Percentiles rank a stretch among this genome's conserved stretches.
phyloP scores from a whole-genome alignment of 768 basidiomycete species.

The Lentinula detonsa region DNA sequence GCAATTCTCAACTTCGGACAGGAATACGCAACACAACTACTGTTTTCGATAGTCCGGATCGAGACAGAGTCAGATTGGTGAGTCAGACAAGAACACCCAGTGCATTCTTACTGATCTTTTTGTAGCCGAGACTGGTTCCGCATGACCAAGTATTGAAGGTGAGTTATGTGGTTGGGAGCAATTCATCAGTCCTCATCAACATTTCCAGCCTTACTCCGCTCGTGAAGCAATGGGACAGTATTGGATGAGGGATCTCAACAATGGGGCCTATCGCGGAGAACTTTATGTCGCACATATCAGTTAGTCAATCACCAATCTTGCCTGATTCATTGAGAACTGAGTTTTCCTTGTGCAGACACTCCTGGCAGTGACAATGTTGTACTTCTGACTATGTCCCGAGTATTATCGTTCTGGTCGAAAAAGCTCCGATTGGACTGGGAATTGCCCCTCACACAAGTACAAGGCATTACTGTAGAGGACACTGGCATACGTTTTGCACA shows the following conservation, averaged over 20 bases:
- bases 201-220: conserved; percentile 70
- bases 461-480: conserved; percentile 85
- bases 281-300: conserved; percentile 90
- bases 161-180: conserved; percentile 5
- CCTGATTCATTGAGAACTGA: not conserved
- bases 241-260: conserved; percentile 94
- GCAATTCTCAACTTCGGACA: conserved; percentile 18
- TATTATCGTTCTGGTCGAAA: conserved; percentile 82
- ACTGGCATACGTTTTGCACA: conserved; percentile 86
- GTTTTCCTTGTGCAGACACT: conserved; percentile 40
- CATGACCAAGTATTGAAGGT: conserved; percentile 85
- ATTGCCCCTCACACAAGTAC: conserved; percentile 77
- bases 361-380: conserved; percentile 77
- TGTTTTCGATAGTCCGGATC: conserved; percentile 88
- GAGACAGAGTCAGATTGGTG: conserved; percentile 82
- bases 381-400: conserved; percentile 69
- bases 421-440: conserved; percentile 90
- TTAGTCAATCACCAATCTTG: conserved; percentile 27
- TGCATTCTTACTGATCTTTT: not conserved
- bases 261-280: conserved; percentile 81
- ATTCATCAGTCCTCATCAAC: conserved; percentile 2
- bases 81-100: conserved; percentile 16
- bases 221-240: conserved; percentile 92
- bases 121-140: conserved; percentile 78
- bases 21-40: conserved; percentile 98